Percentiles rank a stretch among this genome's conserved stretches.
phyloP scores from a whole-genome alignment of 306 rosid species.

The Cicer judaicum region DNA sequence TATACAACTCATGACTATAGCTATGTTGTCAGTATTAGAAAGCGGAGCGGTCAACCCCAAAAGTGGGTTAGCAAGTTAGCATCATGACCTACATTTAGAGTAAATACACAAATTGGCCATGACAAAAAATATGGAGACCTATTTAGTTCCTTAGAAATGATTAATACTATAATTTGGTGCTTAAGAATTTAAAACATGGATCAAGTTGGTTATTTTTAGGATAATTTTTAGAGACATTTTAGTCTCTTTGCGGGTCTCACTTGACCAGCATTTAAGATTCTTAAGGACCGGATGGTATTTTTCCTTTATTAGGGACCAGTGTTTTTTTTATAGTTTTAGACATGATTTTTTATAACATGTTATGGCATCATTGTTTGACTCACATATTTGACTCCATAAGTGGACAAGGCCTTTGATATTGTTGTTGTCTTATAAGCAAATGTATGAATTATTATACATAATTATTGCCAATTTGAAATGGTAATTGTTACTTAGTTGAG shows the following conservation, averaged over 20 bases:
- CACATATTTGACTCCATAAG: background rate
- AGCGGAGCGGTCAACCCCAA: no score
- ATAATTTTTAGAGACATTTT: no score
- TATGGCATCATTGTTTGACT: background rate
- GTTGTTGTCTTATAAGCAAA: background rate
- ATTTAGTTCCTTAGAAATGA: background rate
- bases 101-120: no score
- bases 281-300: no score
- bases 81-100: background rate
- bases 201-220: no score
- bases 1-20: no score
- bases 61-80: no score
- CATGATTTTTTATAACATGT: background rate
- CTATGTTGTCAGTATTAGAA: no score
- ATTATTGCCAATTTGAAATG: slow-evolving; percentile 13
- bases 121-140: background rate
- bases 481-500: background rate
- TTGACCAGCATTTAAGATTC: no score
- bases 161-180: no score
- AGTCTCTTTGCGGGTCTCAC: no score
- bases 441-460: background rate
- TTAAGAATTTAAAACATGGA: no score
- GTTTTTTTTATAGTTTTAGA: background rate
- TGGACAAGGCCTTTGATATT: background rate
- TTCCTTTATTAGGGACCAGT: background rate